Base-by-base conservation (phyloP, 306 rosid genomes). In the Prunus davidiana region DNA sequence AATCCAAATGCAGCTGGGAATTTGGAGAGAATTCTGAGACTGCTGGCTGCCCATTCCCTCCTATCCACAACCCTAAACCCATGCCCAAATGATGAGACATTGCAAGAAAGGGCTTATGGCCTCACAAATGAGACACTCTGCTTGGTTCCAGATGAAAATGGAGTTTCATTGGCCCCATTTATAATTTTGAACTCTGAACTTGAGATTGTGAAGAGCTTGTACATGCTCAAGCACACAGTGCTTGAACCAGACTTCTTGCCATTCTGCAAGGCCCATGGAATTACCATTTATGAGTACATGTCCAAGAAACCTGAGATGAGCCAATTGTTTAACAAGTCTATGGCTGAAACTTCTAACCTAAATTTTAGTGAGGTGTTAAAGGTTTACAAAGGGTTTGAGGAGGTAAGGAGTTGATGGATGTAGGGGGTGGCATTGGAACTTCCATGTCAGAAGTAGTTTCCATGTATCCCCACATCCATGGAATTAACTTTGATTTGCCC, bases 391-490 rank as follows among this genome's bases (percentile, higher is more conserved):
- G 76, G 81, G 3, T 71, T 78, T 65, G 71, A 78, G 27, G 76
- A 71, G 34, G 43, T 71, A 78, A 15, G 5, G 69, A 71, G 46
- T 20, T 51, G 14, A 22, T 63, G 5, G 76, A 78, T 54, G 76
- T 71, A 1, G 81, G 71, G 22, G 81, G 81, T 12, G 72, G 81
- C 41, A 64, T 38, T 60, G 81, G 81, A 61, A 16, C 58, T 15
- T n/a, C 45, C 0, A 32, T 63, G 12, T 22, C 24, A 2, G 51
- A 34, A 50, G 72, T 78, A 25, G 58, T 78, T 9, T 78, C 81
- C 6, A 6, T 9, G 47, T 32, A 71, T 38, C 77, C 76, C 15
- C 75, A 41, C 55, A 63, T 71, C 22, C 63, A 6, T 41, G 81
- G 72, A 22, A 38, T 49, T 20, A 78, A 71, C 76, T 45, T 77